phyloP scores from a whole-genome alignment of 164 flowering plant species.

The Stephania cephalantha region DNA sequence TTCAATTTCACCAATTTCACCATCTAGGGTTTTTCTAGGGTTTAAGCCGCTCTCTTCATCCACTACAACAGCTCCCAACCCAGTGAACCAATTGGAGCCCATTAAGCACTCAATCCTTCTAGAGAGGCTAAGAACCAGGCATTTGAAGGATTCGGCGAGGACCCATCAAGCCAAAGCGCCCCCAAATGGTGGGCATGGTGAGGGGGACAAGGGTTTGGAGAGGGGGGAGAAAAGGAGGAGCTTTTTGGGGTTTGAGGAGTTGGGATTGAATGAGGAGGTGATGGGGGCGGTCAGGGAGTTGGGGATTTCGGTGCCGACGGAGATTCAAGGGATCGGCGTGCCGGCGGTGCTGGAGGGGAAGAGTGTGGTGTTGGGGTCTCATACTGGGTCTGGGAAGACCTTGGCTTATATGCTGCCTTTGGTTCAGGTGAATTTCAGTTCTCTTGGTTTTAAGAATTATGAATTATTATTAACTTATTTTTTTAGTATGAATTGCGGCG shows the following conservation, averaged over 20 bases:
- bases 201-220: constrained; percentile 12
- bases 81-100: constrained; percentile 30
- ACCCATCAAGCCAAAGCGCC: constrained; percentile 18
- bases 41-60: constrained; percentile 52
- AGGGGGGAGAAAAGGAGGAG: constrained; percentile 7
- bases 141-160: constrained; percentile 52
- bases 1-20: constrained; percentile 6
- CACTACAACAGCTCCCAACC: constrained; percentile 19
- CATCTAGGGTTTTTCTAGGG: constrained; percentile 41
- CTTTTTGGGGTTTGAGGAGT: constrained; percentile 55
- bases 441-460: too few species aligned
- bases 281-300: constrained; percentile 71
- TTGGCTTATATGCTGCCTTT: constrained; percentile 90
- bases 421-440: constrained; percentile 57
- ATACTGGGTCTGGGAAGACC: constrained; percentile 97
- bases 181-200: not conserved
- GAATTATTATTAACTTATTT: too few species aligned
- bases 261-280: constrained; percentile 80
- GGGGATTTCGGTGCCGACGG: constrained; percentile 82
- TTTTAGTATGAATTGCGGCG: too few species aligned
- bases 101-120: constrained; percentile 62
- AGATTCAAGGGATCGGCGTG: constrained; percentile 81
- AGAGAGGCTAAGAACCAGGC: constrained; percentile 67
- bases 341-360: constrained; percentile 73
- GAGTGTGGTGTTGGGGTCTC: constrained; percentile 94